A percentile compares a stretch with the other conserved stretches of the same genome.
Evolutionary conservation across 1,139 yeast species (phyloP).

Genomic region (Nakaseomyces nivariensis): DNA sequence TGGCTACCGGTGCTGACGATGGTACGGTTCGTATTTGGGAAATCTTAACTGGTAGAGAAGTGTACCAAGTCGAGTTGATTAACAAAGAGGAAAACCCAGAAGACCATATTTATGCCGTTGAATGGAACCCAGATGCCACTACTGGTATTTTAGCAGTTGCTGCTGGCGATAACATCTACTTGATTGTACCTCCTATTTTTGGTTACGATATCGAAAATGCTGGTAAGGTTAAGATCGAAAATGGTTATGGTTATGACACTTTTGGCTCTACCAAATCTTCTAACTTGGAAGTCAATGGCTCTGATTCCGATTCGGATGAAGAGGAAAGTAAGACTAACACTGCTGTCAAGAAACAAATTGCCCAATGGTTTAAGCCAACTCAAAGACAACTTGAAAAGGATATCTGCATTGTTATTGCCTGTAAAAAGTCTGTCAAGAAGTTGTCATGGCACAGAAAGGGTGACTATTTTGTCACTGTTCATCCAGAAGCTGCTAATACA

Average conservation of each 20-base stretch:
- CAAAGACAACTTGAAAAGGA: constrained; percentile 53
- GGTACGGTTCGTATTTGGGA: constrained; percentile 97
- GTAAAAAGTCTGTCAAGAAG: constrained; percentile 66
- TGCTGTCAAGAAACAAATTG: constrained; percentile 43
- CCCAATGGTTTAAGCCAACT: constrained; percentile 82
- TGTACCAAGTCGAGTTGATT: constrained; percentile 52
- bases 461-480: constrained; percentile 88
- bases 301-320: constrained; percentile 33
- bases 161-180: constrained; percentile 70
- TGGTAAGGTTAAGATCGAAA: constrained; percentile 69
- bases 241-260: constrained; percentile 88
- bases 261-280: constrained; percentile 50
- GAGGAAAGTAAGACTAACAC: constrained; percentile 29
- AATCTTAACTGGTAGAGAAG: constrained; percentile 87
- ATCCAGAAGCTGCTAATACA: constrained; percentile 82
- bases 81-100: constrained; percentile 35
- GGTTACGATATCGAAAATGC: constrained; percentile 80
- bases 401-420: constrained; percentile 60
- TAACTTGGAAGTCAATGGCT: constrained; percentile 37
- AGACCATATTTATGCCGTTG: constrained; percentile 72
- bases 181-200: constrained; percentile 82
- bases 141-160: constrained; percentile 74
- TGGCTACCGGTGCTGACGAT: constrained; percentile 97
- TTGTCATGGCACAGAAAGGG: constrained; percentile 96
- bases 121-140: constrained; percentile 79